Evolutionary conservation across 306 rosid species (phyloP).

Genomic region (Fagus crenata): DNA sequence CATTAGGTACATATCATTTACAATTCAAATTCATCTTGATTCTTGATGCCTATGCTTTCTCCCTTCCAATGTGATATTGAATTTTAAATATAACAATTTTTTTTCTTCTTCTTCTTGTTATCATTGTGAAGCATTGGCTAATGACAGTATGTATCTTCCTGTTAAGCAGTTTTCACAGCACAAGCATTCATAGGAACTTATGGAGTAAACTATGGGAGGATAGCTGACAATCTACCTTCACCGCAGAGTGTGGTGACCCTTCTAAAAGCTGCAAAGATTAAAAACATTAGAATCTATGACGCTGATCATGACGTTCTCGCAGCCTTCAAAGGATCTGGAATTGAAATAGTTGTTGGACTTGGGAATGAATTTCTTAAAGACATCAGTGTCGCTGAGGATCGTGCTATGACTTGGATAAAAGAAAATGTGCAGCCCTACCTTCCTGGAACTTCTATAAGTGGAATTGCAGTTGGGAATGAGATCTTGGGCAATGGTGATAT

Average conservation of each 20-base stretch:
- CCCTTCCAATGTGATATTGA: too few species aligned
- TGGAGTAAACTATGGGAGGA: conserved; percentile 85
- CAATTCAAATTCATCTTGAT: not conserved
- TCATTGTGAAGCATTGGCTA: not conserved
- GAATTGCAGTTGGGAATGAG: conserved; percentile 87
- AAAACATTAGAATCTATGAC: conserved; percentile 74
- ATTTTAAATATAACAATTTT: not conserved
- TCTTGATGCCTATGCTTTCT: too few species aligned
- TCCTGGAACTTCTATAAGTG: conserved; percentile 70
- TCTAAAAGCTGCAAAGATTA: conserved; percentile 80
- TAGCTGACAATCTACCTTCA: conserved; percentile 75
- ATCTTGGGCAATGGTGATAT: conserved; percentile 54
- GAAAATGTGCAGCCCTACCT: conserved; percentile 69
- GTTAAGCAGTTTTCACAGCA: conserved; percentile 33
- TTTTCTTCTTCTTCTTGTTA: not conserved
- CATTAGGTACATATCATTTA: not conserved
- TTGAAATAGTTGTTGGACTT: conserved; percentile 58
- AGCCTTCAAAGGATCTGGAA: conserved; percentile 84
- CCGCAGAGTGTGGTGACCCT: conserved; percentile 82
- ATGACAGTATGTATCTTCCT: conserved; percentile 4
- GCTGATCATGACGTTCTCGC: conserved; percentile 59
- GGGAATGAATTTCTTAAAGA: conserved; percentile 56
- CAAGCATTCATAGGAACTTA: conserved; percentile 67
- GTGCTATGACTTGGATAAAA: conserved; percentile 86
- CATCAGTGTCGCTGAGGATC: conserved; percentile 64